These are phyloP conservation scores for Neoascochyta sp. DNA, from an alignment of 2,329 filamentous ascomycete species.

Conservation along the genomic window DNA sequence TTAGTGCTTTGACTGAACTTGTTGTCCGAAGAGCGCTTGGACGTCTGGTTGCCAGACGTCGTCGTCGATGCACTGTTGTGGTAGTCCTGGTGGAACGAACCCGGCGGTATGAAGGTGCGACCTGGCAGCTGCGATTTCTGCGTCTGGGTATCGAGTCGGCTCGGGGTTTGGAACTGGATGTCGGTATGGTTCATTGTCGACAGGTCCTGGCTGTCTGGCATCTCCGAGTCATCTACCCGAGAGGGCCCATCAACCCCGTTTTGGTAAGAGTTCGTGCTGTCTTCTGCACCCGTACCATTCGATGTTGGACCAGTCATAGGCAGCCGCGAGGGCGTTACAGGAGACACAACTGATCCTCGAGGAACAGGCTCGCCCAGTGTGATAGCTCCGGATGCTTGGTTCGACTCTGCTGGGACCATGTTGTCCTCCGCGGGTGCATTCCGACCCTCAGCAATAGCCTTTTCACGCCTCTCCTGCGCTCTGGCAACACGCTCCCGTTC, in stretches of 20 bases:
- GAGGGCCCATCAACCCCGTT: slow-evolving; percentile 44
- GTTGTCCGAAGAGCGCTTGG: slow-evolving; percentile 66
- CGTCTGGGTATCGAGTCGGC: slow-evolving; percentile 37
- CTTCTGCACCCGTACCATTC: slow-evolving; percentile 51
- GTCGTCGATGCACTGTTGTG: slow-evolving; percentile 89
- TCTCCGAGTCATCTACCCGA: slow-evolving; percentile 41
- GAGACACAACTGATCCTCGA: slow-evolving; percentile 42
- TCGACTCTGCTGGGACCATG: slow-evolving; percentile 43
- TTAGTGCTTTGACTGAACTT: slow-evolving; percentile 75
- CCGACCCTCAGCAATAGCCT: slow-evolving; percentile 35
- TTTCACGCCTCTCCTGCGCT: slow-evolving; percentile 54
- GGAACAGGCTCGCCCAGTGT: slow-evolving; percentile 63
- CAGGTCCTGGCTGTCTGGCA: slow-evolving; percentile 43
- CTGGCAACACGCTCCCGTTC: slow-evolving; percentile 62
- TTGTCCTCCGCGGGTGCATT: slow-evolving; percentile 41
- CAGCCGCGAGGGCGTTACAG: slow-evolving; percentile 40
- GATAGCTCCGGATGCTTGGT: slow-evolving; percentile 46
- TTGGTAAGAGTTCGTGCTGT: slow-evolving; percentile 29
- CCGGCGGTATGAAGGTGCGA: slow-evolving; percentile 57
- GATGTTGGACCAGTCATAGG: slow-evolving; percentile 53
- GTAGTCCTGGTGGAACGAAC: slow-evolving; percentile 59
- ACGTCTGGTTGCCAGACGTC: slow-evolving; percentile 74
- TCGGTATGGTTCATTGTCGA: slow-evolving; percentile 31
- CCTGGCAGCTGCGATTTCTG: slow-evolving; percentile 63
- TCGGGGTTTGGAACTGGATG: slow-evolving; percentile 32